These are phyloP conservation scores for Coniochaeta hoffmannii DNA, from an alignment of 2,329 filamentous ascomycete genomes.

Conservation along the genomic window DNA sequence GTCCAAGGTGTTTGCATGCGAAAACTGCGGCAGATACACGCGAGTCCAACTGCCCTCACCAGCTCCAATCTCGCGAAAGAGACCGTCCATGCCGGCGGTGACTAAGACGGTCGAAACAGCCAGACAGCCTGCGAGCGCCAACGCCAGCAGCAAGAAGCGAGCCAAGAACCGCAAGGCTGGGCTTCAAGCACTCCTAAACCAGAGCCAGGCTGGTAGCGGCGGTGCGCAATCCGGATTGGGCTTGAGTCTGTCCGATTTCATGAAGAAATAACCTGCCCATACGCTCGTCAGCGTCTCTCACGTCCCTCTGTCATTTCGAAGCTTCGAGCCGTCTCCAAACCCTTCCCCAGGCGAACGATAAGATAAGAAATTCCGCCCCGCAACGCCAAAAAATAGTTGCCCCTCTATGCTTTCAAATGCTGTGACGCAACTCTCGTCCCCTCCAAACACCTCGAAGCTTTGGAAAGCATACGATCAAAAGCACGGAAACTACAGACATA, in stretches of 20 bases:
- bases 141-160: slow-evolving; percentile 56
- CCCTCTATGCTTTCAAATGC: slow-evolving; percentile 1
- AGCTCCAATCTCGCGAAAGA: slow-evolving; percentile 17
- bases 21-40: slow-evolving; percentile 36
- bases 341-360: background rate
- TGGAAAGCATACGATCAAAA: background rate
- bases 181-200: slow-evolving; percentile 56
- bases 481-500: slow-evolving; percentile 22
- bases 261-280: slow-evolving; percentile 26
- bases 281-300: background rate
- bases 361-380: slow-evolving; percentile 2
- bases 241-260: slow-evolving; percentile 50
- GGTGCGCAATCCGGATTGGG: slow-evolving; percentile 25
- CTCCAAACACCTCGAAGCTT: too few relatives aligned
- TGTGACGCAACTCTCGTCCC: slow-evolving; percentile 11
- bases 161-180: slow-evolving; percentile 59
- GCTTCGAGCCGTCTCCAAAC: background rate
- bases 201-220: slow-evolving; percentile 32
- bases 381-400: background rate
- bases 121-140: slow-evolving; percentile 30
- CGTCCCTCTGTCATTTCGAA: background rate
- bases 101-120: slow-evolving; percentile 9
- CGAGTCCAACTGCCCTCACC: slow-evolving; percentile 31
- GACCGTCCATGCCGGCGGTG: slow-evolving; percentile 6
- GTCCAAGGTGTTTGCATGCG: slow-evolving; percentile 36